Evolutionary conservation across 768 basidiomycete genomes (phyloP), one percentile per base, ranked within the genome.

Genomic region (Amanita exitialis): DNA sequence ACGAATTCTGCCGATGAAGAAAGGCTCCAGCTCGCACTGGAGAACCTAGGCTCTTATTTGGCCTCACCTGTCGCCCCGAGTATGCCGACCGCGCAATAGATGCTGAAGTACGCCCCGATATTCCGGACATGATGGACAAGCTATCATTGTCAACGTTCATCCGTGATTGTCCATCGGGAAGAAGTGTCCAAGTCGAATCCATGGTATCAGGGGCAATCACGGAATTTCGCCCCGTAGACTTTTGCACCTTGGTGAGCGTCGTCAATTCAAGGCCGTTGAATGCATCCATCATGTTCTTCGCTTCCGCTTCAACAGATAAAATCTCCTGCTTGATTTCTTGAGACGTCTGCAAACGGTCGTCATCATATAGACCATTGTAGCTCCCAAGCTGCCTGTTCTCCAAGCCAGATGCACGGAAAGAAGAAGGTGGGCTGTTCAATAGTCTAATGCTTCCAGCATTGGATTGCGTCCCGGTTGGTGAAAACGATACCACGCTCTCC

Each of bases 191-290:
- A 28, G 63, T 59, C 2, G 70, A 68, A 42, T 68, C 69, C 6
- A 54, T 58, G 32, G 53, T 52, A 27, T 48, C 58, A 16, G 35
- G 32, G 20, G 25, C 37, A 47, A 53, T 34, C 42, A 38, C 30
- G 20, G 44, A 45, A 44, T 49, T 52, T 42, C 56, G 35, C 27
- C 56, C 47, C 43, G 51, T 47, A 41, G 44, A 12, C 21, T 47
- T 46, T 43, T 74, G 73, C 15, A 67, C 59, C 52, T 75, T 73
- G 8, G 81, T 79, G 44, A 88, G 66, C 18, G 82, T 77, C 30
- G 75, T 83, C 52, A 90, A 69, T 62, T 90, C 87, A 35, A 90
- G 69, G 7, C 87, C 85, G 57, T 79, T 86, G 63, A 90, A 90
- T 3, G 86, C 86, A 59, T 90, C 87, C 65, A 88, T 74, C 42